Base-by-base conservation (phyloP, 176 grass and related monocot species). In the Ensete ventricosum region DNA sequence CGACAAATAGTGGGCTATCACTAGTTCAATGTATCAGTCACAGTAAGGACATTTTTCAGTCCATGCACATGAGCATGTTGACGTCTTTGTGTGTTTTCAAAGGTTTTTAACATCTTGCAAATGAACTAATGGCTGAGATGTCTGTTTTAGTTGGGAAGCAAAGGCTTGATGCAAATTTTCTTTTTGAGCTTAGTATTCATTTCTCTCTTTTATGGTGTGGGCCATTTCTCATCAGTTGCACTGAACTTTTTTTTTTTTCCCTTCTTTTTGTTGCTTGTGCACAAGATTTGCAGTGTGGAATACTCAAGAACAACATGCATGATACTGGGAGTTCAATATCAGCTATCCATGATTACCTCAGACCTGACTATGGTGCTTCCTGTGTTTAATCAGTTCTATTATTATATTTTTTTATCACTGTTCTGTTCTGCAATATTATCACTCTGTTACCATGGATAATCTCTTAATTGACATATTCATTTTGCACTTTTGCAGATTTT, bases 261-360 rank as follows among this genome's bases (percentile, higher is more conserved):
- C 34, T 43, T 43, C 34, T 43, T 79, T 24, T 74, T 72, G 78
- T 55, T 75, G 55, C 54, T 81, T 92, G 78, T 54, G n/a, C 55
- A 65, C 74, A 82, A 99, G 91, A 86, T 99, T 48, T 99, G 96
- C 77, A 73, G 78, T 52, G 84, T 84, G 71, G 96, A 95, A 77
- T 99, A 99, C 88, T 87, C 73, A 85, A 82, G 79, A 67, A 71
- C 83, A 87, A 82, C 87, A 76, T 95, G 88, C 63, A 86, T 89
- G 53, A 62, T 91, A 43, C 79, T 99, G 72, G 72, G 72, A 27
- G 52, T 54, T 74, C 20, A 74, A 58, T 52, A 52, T 27, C 52
- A 74, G 23, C 2, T 74, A 57, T 74, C 72, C 72, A 54, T 74
- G 52, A 55, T 74, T 1, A 55, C 24, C 50, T 57, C 72, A 55